These are phyloP conservation scores for Primulina huaijiensis DNA, from an alignment of 257 asterid genomes.

Conservation along the genomic window DNA sequence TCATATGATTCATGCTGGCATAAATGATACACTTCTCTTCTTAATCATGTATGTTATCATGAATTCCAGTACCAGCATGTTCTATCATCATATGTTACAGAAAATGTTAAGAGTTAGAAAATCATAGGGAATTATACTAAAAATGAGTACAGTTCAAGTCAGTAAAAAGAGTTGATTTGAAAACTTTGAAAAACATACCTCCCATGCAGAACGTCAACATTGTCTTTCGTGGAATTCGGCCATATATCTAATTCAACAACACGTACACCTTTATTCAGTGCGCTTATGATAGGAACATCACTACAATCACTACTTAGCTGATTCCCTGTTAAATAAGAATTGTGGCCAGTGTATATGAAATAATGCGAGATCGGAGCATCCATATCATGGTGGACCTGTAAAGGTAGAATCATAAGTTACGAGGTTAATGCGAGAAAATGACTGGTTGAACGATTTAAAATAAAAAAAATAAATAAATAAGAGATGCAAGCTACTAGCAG, in stretches of 20 bases:
- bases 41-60: not conserved
- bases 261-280: conserved; percentile 56
- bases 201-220: conserved; percentile 63
- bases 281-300: conserved; percentile 56
- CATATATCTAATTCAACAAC: conserved; percentile 70
- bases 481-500: not conserved
- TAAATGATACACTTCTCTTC: not conserved
- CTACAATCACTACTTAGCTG: conserved; percentile 68
- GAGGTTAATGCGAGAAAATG: not conserved
- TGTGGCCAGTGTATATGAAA: conserved; percentile 67
- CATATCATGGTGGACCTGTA: conserved; percentile 78
- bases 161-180: conserved; percentile 10
- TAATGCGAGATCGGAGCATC: conserved; percentile 61
- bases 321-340: conserved; percentile 65
- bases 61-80: not conserved
- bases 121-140: conserved; percentile 6
- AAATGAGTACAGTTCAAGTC: conserved; percentile 1
- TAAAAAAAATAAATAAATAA: too few species aligned
- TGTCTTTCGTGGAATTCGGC: conserved; percentile 55
- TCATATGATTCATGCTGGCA: not conserved
- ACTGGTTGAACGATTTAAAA: too few species aligned
- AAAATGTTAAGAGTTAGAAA: conserved; percentile 1
- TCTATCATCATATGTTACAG: not conserved
- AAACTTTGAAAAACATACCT: conserved; percentile 35
- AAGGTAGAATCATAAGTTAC: conserved; percentile 6